These are phyloP conservation scores for Ganoderma multipileum DNA, from an alignment of 1,284 basidiomycete species.

Conservation along the genomic window DNA sequence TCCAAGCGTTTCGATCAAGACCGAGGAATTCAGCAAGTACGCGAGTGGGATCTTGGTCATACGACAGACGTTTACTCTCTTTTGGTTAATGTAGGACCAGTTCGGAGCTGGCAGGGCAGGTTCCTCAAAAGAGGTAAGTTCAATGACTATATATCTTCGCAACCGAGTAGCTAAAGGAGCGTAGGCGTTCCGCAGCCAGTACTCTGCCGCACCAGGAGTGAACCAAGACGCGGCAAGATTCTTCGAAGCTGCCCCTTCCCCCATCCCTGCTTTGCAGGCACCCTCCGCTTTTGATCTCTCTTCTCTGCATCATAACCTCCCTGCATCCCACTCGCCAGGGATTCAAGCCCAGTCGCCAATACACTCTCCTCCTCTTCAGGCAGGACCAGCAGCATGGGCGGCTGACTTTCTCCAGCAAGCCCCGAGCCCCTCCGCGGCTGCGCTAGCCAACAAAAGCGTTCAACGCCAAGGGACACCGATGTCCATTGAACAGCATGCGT, in stretches of 20 bases:
- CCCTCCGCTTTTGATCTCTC: conserved; percentile 61
- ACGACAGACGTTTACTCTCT: neutral
- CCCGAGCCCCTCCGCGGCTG: conserved; percentile 13
- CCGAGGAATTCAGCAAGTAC: conserved; percentile 79
- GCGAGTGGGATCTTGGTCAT: conserved; percentile 1
- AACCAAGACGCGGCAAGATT: conserved; percentile 75
- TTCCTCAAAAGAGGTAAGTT: conserved; percentile 62
- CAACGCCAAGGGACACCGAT: conserved; percentile 19
- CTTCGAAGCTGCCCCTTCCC: conserved; percentile 52
- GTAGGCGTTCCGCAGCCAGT: conserved; percentile 68
- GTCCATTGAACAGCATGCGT: conserved; percentile 20
- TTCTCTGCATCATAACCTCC: conserved; percentile 61
- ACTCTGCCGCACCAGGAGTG: conserved; percentile 48
- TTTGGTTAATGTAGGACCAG: conserved; percentile 56
- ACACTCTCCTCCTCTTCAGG: conserved; percentile 23
- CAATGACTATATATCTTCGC: neutral
- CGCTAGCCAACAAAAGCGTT: conserved; percentile 1
- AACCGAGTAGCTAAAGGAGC: conserved; percentile 21
- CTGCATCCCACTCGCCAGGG: conserved; percentile 39
- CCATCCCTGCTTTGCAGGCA: conserved; percentile 43
- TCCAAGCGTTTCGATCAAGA: conserved; percentile 81
- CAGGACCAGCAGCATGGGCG: conserved; percentile 56
- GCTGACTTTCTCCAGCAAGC: conserved; percentile 59
- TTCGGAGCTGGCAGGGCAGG: conserved; percentile 63
- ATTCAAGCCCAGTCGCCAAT: conserved; percentile 40